Conservation (phyloP, 2,329 filamentous ascomycete species). For the Exophiala oligosperma region DNA sequence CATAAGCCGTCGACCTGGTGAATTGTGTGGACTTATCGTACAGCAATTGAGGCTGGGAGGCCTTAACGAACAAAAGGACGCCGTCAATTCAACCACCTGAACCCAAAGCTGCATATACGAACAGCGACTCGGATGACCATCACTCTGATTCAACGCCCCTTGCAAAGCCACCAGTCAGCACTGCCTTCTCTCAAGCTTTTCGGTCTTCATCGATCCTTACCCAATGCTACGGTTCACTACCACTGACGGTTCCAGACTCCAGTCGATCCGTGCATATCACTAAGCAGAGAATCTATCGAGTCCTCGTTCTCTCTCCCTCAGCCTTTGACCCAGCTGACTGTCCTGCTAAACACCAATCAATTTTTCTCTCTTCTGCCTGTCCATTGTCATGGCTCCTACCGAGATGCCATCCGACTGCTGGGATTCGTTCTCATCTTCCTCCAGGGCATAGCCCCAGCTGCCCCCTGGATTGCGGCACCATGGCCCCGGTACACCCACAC, state of each 20-base stretch:
- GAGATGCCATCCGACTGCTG: neutral
- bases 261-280: neutral
- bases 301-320: neutral
- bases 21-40: too few species aligned
- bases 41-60: neutral
- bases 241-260: neutral
- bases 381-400: neutral
- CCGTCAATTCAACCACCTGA: neutral
- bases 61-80: neutral
- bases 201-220: neutral
- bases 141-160: too few species aligned
- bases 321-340: neutral
- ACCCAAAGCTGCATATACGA: neutral
- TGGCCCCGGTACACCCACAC: neutral
- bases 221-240: neutral
- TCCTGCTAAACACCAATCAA: neutral
- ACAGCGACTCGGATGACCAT: too few species aligned
- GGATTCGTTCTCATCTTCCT: neutral
- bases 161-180: neutral
- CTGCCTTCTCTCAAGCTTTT: neutral
- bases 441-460: neutral
- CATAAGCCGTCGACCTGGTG: too few species aligned
- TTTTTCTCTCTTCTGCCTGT: neutral
- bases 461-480: neutral
- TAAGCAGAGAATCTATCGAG: neutral